Base-by-base conservation (phyloP, 2,329 filamentous ascomycete genomes). In the Fusarium penzigii region DNA sequence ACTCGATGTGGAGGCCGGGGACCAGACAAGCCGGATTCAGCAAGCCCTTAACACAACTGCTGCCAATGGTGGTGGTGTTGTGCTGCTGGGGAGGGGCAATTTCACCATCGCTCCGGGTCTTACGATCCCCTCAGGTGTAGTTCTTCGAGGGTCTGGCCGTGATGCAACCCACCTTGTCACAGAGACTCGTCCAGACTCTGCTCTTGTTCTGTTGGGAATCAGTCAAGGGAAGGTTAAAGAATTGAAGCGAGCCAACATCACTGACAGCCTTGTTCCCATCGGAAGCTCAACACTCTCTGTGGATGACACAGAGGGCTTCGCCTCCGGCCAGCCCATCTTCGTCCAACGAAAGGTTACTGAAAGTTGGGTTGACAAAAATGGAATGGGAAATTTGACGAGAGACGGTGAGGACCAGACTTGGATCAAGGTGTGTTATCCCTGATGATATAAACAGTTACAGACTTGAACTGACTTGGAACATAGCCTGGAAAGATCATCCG, bases 231-330 rank as follows among this genome's bases (percentile, higher is more conserved):
- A 49, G 12, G 46, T 52, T 2, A 29, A 14, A 1, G 48, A 51
- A n/a, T 48, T 44, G 1, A 42, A 39, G 3, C 57, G 48, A 16
- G 45, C 48, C 1, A 50, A 52, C 2, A 64, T 64, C 3, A 64
- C 48, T 2, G 59, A 64, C 17, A 5, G 29, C 0, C 63, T 63
- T 11, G 52, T 59, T 3, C 51, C 57, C 2, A 55, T 64, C 1
- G 59, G 62, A 1, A 48, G 59, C 0, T 53, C 50, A 1, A 32
- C 40, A 0, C 17, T 64, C 1, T 51, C 51, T 0, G 45, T 64
- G 6, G 1, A 6, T 0, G 13, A 45, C 7, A 29, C 49, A 4
- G 34, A 17, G 2, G 49, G 50, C 0, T 56, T 64, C 12, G n/a
- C 25, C 0, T 40, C 17, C 2, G 41, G 54, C 1, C 62, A 64